Evolutionary conservation across 2,329 filamentous ascomycete genomes (phyloP).

Genomic region (Dothideomycetidae sp.): DNA sequence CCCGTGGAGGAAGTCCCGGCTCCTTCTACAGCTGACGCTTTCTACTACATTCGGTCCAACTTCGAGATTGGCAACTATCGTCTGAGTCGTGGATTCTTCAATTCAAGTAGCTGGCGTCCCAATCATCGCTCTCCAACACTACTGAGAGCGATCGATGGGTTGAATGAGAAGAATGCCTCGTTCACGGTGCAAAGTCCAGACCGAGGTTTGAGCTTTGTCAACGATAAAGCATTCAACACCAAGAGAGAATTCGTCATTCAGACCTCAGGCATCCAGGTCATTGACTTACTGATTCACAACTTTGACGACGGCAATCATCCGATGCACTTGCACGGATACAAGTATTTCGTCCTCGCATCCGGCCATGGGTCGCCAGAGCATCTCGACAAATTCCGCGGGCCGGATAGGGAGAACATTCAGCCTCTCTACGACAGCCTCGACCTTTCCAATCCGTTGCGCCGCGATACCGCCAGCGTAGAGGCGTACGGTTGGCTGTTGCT

Average conservation of each 20-base stretch:
- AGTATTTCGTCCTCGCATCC: slow-evolving; percentile 24
- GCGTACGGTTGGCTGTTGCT: slow-evolving; percentile 42
- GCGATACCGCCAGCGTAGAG: slow-evolving; percentile 41
- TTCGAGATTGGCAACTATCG: slow-evolving; percentile 46
- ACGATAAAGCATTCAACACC: slow-evolving; percentile 19
- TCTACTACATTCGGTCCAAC: slow-evolving; percentile 42
- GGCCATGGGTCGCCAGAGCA: slow-evolving; percentile 22
- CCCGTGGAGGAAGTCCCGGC: slow-evolving; percentile 32
- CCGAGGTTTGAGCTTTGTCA: slow-evolving; percentile 17
- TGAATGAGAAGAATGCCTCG: slow-evolving; percentile 19
- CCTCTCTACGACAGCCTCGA: slow-evolving; percentile 24
- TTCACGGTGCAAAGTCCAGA: slow-evolving; percentile 13
- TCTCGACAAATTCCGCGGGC: slow-evolving; percentile 13
- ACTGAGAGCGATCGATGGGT: slow-evolving; percentile 35
- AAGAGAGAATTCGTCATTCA: slow-evolving; percentile 24
- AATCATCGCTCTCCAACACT: slow-evolving; percentile 36
- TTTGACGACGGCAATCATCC: slow-evolving; percentile 25
- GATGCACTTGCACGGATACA: slow-evolving; percentile 25
- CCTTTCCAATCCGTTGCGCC: slow-evolving; percentile 30
- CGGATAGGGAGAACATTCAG: slow-evolving; percentile 17
- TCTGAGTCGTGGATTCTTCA: slow-evolving; percentile 45
- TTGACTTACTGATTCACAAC: slow-evolving; percentile 25
- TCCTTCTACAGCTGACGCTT: slow-evolving; percentile 36
- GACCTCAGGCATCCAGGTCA: slow-evolving; percentile 22
- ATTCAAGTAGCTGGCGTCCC: slow-evolving; percentile 40